Evolutionary conservation across 2,329 filamentous ascomycete species (phyloP).

Genomic region (Pseudogymnoascus sp.): DNA sequence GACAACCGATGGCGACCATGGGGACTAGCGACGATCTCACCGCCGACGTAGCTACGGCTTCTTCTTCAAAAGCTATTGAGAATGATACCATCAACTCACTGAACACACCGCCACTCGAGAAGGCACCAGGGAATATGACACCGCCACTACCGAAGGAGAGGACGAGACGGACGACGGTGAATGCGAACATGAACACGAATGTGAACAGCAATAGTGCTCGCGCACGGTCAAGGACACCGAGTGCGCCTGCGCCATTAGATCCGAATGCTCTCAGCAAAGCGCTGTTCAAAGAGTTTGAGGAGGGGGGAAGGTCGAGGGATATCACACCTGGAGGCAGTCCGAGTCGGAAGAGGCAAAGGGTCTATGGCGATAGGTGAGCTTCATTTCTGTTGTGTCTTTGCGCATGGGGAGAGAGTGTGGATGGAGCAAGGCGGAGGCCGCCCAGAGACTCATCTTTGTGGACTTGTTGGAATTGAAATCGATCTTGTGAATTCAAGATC

Average conservation of each 20-base stretch:
- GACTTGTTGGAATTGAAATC: not conserved
- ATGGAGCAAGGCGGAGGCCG: not conserved
- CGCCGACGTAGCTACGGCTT: not conserved
- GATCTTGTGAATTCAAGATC: not conserved
- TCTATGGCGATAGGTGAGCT: constrained; percentile 51
- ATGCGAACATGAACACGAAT: constrained; percentile 3
- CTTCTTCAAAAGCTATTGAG: not conserved
- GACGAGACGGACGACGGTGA: not conserved
- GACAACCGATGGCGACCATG: not conserved
- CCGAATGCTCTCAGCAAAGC: constrained; percentile 52
- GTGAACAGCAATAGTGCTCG: not conserved
- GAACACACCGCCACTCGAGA: not conserved
- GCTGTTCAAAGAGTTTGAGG: constrained; percentile 51
- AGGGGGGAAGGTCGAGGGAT: constrained; percentile 50
- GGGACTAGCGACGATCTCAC: not conserved
- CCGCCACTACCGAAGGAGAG: constrained; percentile 2
- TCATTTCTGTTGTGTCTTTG: not conserved
- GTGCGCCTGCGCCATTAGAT: constrained; percentile 31
- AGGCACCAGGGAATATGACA: not conserved
- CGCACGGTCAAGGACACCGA: not conserved
- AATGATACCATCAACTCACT: not conserved
- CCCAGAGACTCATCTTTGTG: not conserved
- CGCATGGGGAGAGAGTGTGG: not conserved
- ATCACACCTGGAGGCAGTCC: constrained; percentile 59
- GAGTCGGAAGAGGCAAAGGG: constrained; percentile 59